phyloP scores from a whole-genome alignment of 2,329 filamentous ascomycete genomes.

The Ophiobolus disseminans region DNA sequence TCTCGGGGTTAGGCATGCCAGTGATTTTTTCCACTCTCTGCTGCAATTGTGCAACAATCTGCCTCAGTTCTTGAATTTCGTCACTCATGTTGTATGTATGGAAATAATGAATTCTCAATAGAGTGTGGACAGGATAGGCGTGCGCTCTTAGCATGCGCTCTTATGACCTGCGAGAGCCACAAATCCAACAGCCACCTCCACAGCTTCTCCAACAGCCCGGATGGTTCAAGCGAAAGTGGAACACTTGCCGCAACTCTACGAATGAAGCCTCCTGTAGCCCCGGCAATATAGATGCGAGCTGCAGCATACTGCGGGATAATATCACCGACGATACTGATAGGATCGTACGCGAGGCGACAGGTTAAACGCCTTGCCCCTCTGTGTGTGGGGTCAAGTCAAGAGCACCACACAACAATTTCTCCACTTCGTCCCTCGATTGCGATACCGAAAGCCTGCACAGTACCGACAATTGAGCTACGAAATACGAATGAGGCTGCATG shows the following conservation, averaged over 20 bases:
- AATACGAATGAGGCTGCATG: too few relatives aligned
- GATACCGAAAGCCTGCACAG: too few relatives aligned
- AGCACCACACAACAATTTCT: too few relatives aligned
- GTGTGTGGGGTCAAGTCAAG: constrained; percentile 1
- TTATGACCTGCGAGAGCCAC: constrained; percentile 7
- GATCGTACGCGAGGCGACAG: constrained; percentile 1
- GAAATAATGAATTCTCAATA: background rate
- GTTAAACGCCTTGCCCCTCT: constrained; percentile 1
- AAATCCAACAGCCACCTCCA: constrained; percentile 9
- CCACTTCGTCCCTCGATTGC: too few relatives aligned
- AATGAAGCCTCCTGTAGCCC: constrained; percentile 15
- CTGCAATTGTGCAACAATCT: constrained; percentile 34
- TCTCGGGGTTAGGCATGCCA: constrained; percentile 26
- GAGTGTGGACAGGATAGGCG: background rate
- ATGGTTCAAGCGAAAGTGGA: constrained; percentile 8
- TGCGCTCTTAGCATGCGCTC: constrained; percentile 20
- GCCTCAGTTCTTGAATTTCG: constrained; percentile 40
- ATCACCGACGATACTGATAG: constrained; percentile 30
- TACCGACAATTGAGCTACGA: too few relatives aligned
- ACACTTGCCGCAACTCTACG: constrained; percentile 17
- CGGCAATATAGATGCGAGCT: constrained; percentile 22
- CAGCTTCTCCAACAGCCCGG: constrained; percentile 13
- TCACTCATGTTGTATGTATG: constrained; percentile 30
- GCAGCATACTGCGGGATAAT: constrained; percentile 27
- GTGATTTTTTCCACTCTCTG: constrained; percentile 37